Evolutionary conservation across 768 basidiomycete genomes (phyloP), one percentile per base, ranked within the genome.

Genomic region (Hortiboletus campestris): DNA sequence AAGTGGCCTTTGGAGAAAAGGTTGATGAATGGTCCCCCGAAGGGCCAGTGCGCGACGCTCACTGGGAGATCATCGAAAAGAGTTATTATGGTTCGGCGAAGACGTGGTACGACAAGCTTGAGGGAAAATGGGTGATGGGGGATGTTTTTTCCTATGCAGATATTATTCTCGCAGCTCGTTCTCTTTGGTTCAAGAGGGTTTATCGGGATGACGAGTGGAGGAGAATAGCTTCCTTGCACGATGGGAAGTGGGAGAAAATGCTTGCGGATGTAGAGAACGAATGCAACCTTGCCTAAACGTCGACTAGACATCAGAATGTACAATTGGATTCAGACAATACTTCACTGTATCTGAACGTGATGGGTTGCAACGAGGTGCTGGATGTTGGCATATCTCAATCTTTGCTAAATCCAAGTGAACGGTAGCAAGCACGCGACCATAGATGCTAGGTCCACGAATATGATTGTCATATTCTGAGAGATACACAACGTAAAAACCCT

Each of bases 1-100:
- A 73, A 52, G 53, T 16, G 3, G n/a, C 9, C 3, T 67, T 74
- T 44, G 76, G 75, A 6, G 66, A 57, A 41, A 63, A 65, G 14
- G 56, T 83, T 48, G 77, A 79, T 25, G 72, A 78, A 32, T 57
- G 79, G 32, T 65, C 66, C 7, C 74, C 76, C 0, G 67, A 64
- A 42, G 74, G 74, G 6, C 72, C 74, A 12, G 64, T 55, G 46
- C 62, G 71, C 16, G 66, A 66, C 7, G 69, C 48, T 11, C 67
- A 72, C 40, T 75, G 63, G 70, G 44, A 16, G n/a, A 36, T 28
- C 38, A 41, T 63, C 0, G 61, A 72, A 58, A 58, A 61, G 44
- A n/a, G 14, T 10, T 58, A 17, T 7, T 51, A 52, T 44, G 31
- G 43, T 28, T 51, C 51, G 1, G 47, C 43, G 12, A 63, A 63